phyloP scores from a whole-genome alignment of 768 basidiomycete species.

The Tephrocybe rancida region DNA sequence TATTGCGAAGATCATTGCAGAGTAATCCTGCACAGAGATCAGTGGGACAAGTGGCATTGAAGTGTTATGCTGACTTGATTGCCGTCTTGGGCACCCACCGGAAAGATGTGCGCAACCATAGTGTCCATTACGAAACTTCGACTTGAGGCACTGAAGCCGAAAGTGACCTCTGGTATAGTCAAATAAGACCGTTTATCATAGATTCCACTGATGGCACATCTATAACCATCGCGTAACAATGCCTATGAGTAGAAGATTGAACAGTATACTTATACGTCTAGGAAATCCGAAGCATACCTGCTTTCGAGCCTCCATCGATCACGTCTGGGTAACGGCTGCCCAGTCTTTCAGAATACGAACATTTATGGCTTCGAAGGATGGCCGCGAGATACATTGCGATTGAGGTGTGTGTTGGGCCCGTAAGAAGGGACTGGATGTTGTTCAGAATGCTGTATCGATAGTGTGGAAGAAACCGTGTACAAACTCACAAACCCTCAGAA shows the following conservation, averaged over 20 bases:
- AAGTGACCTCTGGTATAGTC: neutral
- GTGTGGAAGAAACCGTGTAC: neutral
- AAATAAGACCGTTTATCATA: neutral
- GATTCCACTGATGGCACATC: conserved; percentile 5
- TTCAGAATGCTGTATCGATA: neutral
- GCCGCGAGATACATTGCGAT: neutral
- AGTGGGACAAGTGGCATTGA: neutral
- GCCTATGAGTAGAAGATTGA: conserved; percentile 6
- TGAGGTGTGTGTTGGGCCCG: neutral
- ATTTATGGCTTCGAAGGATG: neutral
- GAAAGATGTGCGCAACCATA: neutral
- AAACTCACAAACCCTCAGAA: neutral
- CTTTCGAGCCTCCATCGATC: neutral
- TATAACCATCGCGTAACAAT: conserved; percentile 9
- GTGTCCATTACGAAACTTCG: neutral
- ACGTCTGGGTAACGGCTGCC: neutral
- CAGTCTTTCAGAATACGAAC: neutral
- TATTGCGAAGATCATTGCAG: neutral
- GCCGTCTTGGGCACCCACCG: neutral
- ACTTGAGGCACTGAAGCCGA: neutral
- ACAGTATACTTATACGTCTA: neutral
- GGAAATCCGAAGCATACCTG: neutral
- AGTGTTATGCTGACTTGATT: conserved; percentile 2
- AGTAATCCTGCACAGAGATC: too few species aligned
- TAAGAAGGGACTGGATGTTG: neutral